Evolutionary conservation across 2,329 filamentous ascomycete species (phyloP), one percentile per base, ranked within the genome.

Genomic region (Stagonosporopsis chrysanthemi): DNA sequence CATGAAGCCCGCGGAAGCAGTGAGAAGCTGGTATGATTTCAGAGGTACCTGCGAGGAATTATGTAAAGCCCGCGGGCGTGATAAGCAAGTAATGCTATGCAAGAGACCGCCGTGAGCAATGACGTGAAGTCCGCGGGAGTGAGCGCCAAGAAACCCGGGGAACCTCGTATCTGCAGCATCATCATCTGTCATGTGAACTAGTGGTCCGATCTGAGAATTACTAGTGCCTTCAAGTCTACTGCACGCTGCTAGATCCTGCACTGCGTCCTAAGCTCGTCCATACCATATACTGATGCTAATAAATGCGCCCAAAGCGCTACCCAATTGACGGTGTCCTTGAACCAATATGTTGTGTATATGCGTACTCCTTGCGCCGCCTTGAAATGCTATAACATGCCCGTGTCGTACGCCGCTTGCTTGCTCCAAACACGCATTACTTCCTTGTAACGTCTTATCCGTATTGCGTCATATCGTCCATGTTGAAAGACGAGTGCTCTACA

Each of bases 401-500:
- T 35, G 14, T 31, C 48, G 19, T 52, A 15, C 54, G 54, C 48
- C 48, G 11, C 14, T 26, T 44, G 48, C 36, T 31, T 24, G 3
- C 17, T 40, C 6, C 14, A 19, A 11, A 28, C 42, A 44, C 22
- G n/a, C 14, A 4, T 35, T 15, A 6, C 29, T 46, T 36, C 14
- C 36, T 23, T 8, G 19, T 15, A 12, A 14, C 39, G 15, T 31
- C 44, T 8, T 23, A 1, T 11, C 14, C 38, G 17, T 44, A 12
- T 38, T 31, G 17, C 49, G 17, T 39, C 2, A 26, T 12, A 14
- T 39, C 14, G 6, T 28, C 14, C 17, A 14, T 17, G 29, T 15
- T 33, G 26, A 7, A 53, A 56, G 44, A 52, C 29, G 23, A 36
- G 48, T 36, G 31, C 35, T 39, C 44, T 64, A 74, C 71, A 75